Conservation (phyloP, 495 filamentous ascomycete genomes). For the Daldinia grandis region DNA sequence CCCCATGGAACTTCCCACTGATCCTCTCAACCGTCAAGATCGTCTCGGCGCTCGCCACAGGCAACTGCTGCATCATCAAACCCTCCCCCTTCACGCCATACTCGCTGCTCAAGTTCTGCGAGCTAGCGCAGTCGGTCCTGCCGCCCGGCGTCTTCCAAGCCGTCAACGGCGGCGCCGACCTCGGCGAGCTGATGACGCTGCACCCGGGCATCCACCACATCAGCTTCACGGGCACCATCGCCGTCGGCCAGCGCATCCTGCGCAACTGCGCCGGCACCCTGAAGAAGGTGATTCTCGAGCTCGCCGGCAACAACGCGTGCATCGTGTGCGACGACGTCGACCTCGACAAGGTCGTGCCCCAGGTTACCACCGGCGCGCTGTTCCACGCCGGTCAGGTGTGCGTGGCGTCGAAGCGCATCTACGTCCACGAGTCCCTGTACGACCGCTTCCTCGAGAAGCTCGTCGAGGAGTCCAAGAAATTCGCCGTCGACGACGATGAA, state of each 20-base stretch:
- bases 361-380: conserved; percentile 60
- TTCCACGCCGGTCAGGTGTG: conserved; percentile 68
- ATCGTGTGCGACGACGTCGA: conserved; percentile 73
- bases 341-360: conserved; percentile 64
- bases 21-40: conserved; percentile 65
- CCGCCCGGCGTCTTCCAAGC: conserved; percentile 74
- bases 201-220: conserved; percentile 73
- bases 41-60: conserved; percentile 63
- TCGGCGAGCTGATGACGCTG: conserved; percentile 65
- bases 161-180: conserved; percentile 70
- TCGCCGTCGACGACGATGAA: conserved; percentile 55
- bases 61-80: conserved; percentile 71
- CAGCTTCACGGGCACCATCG: conserved; percentile 72
- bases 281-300: conserved; percentile 61
- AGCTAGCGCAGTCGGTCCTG: conserved; percentile 67
- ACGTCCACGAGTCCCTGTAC: conserved; percentile 74
- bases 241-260: conserved; percentile 71
- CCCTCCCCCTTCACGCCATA: conserved; percentile 73
- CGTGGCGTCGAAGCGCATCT: conserved; percentile 68
- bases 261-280: conserved; percentile 66
- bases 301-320: conserved; percentile 74
- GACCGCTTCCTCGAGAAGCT: conserved; percentile 65
- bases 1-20: conserved; percentile 73
- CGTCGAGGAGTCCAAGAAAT: conserved; percentile 62
- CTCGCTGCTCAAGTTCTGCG: conserved; percentile 68